Base-by-base conservation (phyloP, 768 basidiomycete genomes). In the Leccinellum albellum region DNA sequence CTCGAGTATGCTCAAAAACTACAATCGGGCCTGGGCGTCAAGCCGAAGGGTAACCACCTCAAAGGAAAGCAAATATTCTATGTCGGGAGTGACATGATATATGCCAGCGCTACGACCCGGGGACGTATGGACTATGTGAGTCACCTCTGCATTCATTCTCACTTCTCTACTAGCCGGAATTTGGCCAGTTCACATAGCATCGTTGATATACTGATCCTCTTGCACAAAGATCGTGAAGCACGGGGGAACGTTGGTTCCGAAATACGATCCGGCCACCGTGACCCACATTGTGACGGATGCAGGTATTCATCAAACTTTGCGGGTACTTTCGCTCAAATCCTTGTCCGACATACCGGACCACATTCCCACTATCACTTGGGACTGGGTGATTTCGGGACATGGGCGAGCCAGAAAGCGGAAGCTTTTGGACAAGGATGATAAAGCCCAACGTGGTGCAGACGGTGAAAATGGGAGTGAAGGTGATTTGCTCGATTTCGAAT, bases 281-380 rank as follows among this genome's bases (percentile, higher is more conserved):
- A 89, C 89, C 4, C 87, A 90, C 63, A 85, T 92, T 52, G 76
- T 91, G 31, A 82, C 83, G 7, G 83, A 82, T 51, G 62, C 64
- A 2, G 60, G 58, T 20, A 48, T 64, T 56, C 64, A 60, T 26
- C 54, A 59, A 6, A 70, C 76, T 3, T 54, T 74, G n/a, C 60
- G 53, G 15, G 70, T 77, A 1, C 71, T 87, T 3, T 82, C 82
- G 1, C 64, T 87, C 21, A 82, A 77, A 61, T 70, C 57, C 6
- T 68, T 86, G 15, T 70, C 67, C 7, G 79, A 88, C 4, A 85
- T 91, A 45, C 88, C 89, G 4, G 67, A 76, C n/a, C 73, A 81
- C 44, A 84, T 89, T 12, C 84, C 86, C 10, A 84, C 82, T 12
- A 78, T 89, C 31, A 81, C 65, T 35, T 89, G 87, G 88, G 62